A percentile compares a stretch with the other conserved stretches of the same genome.
These are phyloP conservation scores for Ophiostoma ips DNA, from an alignment of 2,329 filamentous ascomycete genomes.

Conservation along the genomic window DNA sequence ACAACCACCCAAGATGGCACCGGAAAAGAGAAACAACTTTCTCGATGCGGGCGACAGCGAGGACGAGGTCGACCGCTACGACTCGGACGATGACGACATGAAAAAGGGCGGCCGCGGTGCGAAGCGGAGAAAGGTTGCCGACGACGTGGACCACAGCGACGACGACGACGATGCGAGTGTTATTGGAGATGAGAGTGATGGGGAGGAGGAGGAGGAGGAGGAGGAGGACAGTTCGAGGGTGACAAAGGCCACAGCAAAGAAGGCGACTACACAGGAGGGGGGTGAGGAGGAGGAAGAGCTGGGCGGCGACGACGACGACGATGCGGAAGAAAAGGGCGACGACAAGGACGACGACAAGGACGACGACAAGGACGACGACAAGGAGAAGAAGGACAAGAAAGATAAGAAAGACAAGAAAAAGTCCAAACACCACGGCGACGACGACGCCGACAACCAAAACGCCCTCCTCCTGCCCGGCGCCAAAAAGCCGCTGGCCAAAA, in stretches of 20 bases:
- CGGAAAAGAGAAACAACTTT: constrained; percentile 59
- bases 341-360: constrained; percentile 6
- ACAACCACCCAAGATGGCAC: constrained; percentile 35
- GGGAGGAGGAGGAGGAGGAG: too few relatives aligned
- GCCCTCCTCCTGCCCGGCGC: constrained; percentile 29
- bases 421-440: not conserved
- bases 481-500: constrained; percentile 43
- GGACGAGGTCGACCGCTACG: constrained; percentile 44
- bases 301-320: constrained; percentile 10
- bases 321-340: constrained; percentile 1
- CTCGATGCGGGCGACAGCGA: constrained; percentile 48
- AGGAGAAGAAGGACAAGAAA: not conserved
- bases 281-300: not conserved
- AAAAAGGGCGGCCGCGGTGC: constrained; percentile 47
- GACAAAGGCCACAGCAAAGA: not conserved
- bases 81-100: constrained; percentile 53
- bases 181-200: constrained; percentile 11
- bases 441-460: constrained; percentile 12
- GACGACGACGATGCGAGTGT: constrained; percentile 19
- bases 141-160: constrained; percentile 17
- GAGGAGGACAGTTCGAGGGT: not conserved
- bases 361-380: not conserved
- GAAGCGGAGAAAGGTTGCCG: constrained; percentile 47
- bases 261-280: not conserved
- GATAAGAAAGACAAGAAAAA: not conserved